A percentile compares a stretch with the other conserved stretches of the same genome.
phyloP scores from a whole-genome alignment of 805 yeast genomes.

The Lipomyces orientalis region DNA sequence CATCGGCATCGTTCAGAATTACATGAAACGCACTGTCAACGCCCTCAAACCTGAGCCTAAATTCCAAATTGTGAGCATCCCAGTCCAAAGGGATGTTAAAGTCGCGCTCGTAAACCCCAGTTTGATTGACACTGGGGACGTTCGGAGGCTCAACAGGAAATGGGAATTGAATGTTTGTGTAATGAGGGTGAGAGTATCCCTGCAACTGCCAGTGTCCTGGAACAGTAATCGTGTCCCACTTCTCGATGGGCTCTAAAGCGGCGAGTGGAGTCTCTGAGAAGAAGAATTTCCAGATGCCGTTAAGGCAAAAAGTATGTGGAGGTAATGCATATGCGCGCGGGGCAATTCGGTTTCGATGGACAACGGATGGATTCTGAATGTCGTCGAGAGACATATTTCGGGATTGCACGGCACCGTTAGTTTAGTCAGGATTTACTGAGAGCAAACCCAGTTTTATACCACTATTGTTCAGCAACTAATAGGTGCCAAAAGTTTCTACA shows the following conservation, averaged over 20 bases:
- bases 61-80: too few species aligned
- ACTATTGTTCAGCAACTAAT: too few species aligned
- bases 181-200: conserved; percentile 47
- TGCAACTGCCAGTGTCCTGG: conserved; percentile 51
- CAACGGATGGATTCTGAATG: conserved; percentile 24
- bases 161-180: conserved; percentile 47
- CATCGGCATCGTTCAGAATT: conserved; percentile 44
- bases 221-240: conserved; percentile 40
- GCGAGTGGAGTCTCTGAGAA: conserved; percentile 28
- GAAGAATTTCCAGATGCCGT: conserved; percentile 43
- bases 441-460: too few species aligned
- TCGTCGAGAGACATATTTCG: too few species aligned
- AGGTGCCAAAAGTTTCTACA: too few species aligned
- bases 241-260: conserved; percentile 11
- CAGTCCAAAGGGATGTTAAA: conserved; percentile 40
- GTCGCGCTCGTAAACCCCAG: conserved; percentile 45
- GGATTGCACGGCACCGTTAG: too few species aligned
- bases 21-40: conserved; percentile 48
- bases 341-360: conserved; percentile 30
- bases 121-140: conserved; percentile 46
- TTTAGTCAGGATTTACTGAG: too few species aligned
- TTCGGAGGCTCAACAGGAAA: conserved; percentile 47
- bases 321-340: conserved; percentile 31
- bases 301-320: conserved; percentile 27
- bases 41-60: conserved; percentile 51